These are phyloP conservation scores for Russula olivacea DNA, from an alignment of 768 basidiomycete genomes.

Conservation along the genomic window DNA sequence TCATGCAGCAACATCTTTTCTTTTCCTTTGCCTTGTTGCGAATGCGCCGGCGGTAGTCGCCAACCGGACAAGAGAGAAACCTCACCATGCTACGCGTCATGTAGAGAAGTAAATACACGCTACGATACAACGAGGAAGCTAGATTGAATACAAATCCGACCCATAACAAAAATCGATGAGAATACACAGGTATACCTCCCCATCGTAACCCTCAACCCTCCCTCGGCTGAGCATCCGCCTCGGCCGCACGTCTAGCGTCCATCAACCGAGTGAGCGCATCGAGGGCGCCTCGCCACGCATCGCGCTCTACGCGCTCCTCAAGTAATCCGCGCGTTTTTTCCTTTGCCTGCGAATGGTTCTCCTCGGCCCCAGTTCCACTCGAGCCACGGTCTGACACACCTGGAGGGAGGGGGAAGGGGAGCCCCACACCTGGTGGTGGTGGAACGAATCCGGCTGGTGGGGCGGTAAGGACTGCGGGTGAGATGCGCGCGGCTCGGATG, in stretches of 20 bases:
- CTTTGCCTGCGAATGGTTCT: background rate
- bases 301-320: constrained; percentile 67
- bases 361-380: constrained; percentile 17
- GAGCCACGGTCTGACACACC: constrained; percentile 26
- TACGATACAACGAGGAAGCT: background rate
- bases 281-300: constrained; percentile 72
- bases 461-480: constrained; percentile 82
- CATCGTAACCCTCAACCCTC: background rate
- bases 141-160: background rate
- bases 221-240: background rate
- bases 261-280: constrained; percentile 44
- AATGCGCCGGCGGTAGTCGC: background rate
- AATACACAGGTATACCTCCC: background rate
- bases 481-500: constrained; percentile 74
- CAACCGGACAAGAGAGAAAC: background rate
- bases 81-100: background rate
- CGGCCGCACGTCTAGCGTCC: constrained; percentile 3
- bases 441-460: constrained; percentile 68
- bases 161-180: background rate
- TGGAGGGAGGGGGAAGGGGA: constrained; percentile 49
- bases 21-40: background rate
- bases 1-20: background rate
- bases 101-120: background rate
- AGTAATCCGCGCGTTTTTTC: constrained; percentile 56
- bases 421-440: constrained; percentile 71